Conservation (phyloP, 202 grass and related monocot genomes). For the Setaria viridis region DNA sequence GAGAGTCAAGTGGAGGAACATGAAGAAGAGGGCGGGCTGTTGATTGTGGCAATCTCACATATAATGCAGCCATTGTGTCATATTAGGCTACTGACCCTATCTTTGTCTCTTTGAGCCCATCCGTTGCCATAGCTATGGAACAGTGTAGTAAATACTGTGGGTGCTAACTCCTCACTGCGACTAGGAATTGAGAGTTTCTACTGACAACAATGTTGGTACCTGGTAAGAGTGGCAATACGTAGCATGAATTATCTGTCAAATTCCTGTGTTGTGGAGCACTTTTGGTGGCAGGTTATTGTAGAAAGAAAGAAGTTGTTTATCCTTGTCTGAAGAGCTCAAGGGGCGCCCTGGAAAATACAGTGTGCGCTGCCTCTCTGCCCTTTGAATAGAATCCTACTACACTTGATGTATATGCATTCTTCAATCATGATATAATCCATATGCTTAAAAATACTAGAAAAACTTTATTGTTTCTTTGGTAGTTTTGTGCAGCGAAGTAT, state of each 20-base stretch:
- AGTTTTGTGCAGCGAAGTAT: slow-evolving; percentile 60
- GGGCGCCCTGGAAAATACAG: slow-evolving; percentile 62
- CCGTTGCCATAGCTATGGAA: background rate
- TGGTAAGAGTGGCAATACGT: background rate
- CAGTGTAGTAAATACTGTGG: background rate
- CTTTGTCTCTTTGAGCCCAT: background rate
- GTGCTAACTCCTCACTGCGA: background rate
- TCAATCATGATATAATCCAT: background rate
- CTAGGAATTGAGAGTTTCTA: background rate
- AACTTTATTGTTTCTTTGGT: background rate
- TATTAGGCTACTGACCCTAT: background rate
- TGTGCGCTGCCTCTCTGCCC: slow-evolving; percentile 29
- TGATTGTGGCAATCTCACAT: slow-evolving; percentile 1
- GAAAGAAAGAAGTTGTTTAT: background rate
- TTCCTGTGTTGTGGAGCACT: background rate
- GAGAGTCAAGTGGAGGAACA: slow-evolving; percentile 67
- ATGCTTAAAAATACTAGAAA: background rate
- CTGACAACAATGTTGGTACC: background rate
- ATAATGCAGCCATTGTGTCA: background rate
- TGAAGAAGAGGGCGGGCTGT: slow-evolving; percentile 49
- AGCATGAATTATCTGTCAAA: background rate
- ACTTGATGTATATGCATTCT: too few relatives aligned
- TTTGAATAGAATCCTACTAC: slow-evolving; percentile 5
- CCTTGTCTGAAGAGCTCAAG: slow-evolving; percentile 68
- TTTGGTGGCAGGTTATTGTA: background rate